Evolutionary conservation across 2,329 filamentous ascomycete species (phyloP).

Genomic region (Rhinocladiella mackenziei): DNA sequence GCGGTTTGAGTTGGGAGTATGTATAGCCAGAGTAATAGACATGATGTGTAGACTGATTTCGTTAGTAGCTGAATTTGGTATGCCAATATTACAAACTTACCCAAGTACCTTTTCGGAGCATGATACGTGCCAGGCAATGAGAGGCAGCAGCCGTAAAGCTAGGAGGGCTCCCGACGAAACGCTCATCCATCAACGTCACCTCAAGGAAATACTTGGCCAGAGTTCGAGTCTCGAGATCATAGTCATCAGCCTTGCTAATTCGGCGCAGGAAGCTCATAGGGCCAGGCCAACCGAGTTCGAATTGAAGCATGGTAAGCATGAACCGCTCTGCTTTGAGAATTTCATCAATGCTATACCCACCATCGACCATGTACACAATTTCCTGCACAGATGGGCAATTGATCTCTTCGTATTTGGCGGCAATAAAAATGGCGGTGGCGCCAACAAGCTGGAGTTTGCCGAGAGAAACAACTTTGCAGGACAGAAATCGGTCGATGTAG

Average conservation of each 20-base stretch:
- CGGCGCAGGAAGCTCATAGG: conserved; percentile 97
- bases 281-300: conserved; percentile 95
- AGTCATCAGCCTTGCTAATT: conserved; percentile 98
- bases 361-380: conserved; percentile 98
- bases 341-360: conserved; percentile 82
- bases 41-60: conserved; percentile 66
- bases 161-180: conserved; percentile 84
- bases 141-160: conserved; percentile 89
- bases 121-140: conserved; percentile 83
- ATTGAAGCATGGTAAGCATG: conserved; percentile 95
- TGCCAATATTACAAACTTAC: conserved; percentile 52
- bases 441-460: conserved; percentile 94
- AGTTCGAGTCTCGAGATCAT: conserved; percentile 90
- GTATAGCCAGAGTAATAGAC: conserved; percentile 94
- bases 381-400: conserved; percentile 92
- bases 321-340: conserved; percentile 96
- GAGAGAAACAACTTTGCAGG: conserved; percentile 88
- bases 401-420: conserved; percentile 98
- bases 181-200: conserved; percentile 95
- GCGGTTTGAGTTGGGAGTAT: conserved; percentile 71
- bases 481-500: conserved; percentile 95
- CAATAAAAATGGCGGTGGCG: conserved; percentile 90
- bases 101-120: conserved; percentile 91
- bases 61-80: conserved; percentile 17
- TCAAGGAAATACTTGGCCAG: conserved; percentile 97